Base-by-base conservation (phyloP, 768 basidiomycete genomes). In the Leccinum ochraceum region DNA sequence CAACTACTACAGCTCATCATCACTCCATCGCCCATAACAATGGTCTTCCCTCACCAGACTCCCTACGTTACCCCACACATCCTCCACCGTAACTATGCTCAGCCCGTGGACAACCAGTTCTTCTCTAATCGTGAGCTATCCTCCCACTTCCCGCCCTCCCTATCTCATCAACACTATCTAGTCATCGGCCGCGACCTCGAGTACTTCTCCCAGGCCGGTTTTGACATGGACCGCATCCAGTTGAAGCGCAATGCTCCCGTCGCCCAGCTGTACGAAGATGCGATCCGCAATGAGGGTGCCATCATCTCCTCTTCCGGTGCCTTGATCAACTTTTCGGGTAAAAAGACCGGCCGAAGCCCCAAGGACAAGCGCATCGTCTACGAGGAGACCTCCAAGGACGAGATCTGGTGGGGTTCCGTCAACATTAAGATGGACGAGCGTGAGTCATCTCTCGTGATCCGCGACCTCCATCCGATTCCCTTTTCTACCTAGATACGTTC, bases 321-420 rank as follows among this genome's bases (percentile, higher is more conserved):
- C 20, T 81, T 99, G 69, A 99, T 99, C 87, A 99, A 99, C 85
- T 99, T 98, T 71, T 97, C 95, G 10, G 97, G 97, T 30, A 98
- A 98, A 84, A 99, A 99, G 83, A 98, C 97, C 3, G 97, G 97
- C 58, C 85, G 97, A 53, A 90, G 87, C 67, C 97, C 97, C 56
- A 99, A 98, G 75, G 97, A 99, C 86, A 99, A 98, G 85, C 95
- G 97, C 63, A 98, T 99, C 71, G 97, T 99, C 71, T 98, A 82
- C 74, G 97, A 99, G 76, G 95, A 98, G 68, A 90, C 92, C 56
- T 89, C 87, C 78, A 97, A 94, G 78, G 94, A 98, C 72, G 86
- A 98, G 63, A 90, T 99, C 75, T 99, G 97, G 95, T 98, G 97
- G 97, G 96, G 97, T 44, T 89, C 93, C 32, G 95, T 98, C 68